phyloP scores from a whole-genome alignment of 495 filamentous ascomycete species.

The Lichina pygmaea region DNA sequence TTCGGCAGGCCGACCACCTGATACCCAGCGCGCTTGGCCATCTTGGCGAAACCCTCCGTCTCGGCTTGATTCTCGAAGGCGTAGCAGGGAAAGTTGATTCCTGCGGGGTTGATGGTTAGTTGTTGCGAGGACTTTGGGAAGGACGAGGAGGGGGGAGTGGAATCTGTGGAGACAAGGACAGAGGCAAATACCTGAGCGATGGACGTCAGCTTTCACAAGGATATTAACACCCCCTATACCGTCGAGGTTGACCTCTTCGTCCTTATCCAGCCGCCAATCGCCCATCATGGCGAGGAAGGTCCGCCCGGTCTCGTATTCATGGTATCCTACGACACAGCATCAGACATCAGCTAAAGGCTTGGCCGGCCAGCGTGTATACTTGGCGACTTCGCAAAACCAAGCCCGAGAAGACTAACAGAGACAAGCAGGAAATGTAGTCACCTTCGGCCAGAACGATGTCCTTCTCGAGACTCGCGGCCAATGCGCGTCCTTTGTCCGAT shows the following conservation, averaged over 20 bases:
- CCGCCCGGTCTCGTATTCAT: slow-evolving; percentile 71
- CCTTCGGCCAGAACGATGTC: slow-evolving; percentile 72
- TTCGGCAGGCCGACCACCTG: slow-evolving; percentile 80
- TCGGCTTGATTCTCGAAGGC: slow-evolving; percentile 98
- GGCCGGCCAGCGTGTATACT: background rate
- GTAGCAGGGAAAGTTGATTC: slow-evolving; percentile 93
- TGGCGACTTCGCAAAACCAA: background rate
- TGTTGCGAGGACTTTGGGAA: too few relatives aligned
- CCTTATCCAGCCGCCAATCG: slow-evolving; percentile 73
- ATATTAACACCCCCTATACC: slow-evolving; percentile 96
- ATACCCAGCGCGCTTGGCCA: slow-evolving; percentile 94
- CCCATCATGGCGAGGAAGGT: slow-evolving; percentile 70
- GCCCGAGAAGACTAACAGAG: background rate
- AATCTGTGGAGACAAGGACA: background rate
- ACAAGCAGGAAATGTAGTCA: slow-evolving; percentile 7
- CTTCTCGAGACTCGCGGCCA: slow-evolving; percentile 44
- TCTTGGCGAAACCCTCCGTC: slow-evolving; percentile 93
- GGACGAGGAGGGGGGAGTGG: too few relatives aligned
- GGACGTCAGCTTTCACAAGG: slow-evolving; percentile 89
- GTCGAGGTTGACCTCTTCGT: slow-evolving; percentile 73
- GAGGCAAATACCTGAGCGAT: slow-evolving; percentile 44
- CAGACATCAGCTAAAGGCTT: background rate
- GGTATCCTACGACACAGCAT: slow-evolving; percentile 34
- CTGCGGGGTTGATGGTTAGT: slow-evolving; percentile 13
- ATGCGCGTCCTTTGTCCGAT: slow-evolving; percentile 51